Evolutionary conservation across 805 yeast species (phyloP).

Genomic region (Metschnikowia lachancei): DNA sequence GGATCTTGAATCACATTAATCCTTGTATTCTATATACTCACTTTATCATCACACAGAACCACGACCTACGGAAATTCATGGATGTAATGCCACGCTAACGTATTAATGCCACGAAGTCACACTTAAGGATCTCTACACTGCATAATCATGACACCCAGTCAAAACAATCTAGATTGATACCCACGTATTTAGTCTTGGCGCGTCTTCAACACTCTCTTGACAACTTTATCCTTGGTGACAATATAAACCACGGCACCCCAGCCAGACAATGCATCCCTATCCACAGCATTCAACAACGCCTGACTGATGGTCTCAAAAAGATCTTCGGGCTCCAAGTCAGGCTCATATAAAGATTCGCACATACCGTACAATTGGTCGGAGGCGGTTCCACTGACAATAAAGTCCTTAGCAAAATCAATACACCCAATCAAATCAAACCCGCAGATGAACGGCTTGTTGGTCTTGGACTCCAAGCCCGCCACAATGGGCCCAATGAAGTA

Average conservation of each 20-base stretch:
- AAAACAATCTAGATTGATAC: too few species aligned
- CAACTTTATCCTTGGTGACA: conserved; percentile 87
- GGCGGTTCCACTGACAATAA: conserved; percentile 94
- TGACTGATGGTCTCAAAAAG: conserved; percentile 93
- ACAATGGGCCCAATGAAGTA: conserved; percentile 96
- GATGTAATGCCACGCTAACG: too few species aligned
- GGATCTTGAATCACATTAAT: too few species aligned
- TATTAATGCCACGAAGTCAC: too few species aligned
- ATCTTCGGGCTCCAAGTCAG: conserved; percentile 90
- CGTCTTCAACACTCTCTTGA: conserved; percentile 82
- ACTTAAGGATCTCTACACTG: too few species aligned
- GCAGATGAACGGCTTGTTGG: conserved; percentile 84
- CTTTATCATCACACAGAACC: too few species aligned
- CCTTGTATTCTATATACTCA: too few species aligned
- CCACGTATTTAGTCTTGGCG: conserved; percentile 88
- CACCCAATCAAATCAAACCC: conserved; percentile 97
- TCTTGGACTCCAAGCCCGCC: conserved; percentile 85
- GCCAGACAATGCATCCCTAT: conserved; percentile 95
- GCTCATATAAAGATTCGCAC: conserved; percentile 97
- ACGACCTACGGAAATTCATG: too few species aligned
- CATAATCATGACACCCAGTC: too few species aligned
- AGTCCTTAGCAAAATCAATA: conserved; percentile 91
- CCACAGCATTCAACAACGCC: conserved; percentile 89
- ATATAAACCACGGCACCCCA: conserved; percentile 98
- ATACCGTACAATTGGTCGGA: conserved; percentile 96